These are phyloP conservation scores for Bassia scoparia DNA, from an alignment of 148 eudicot genomes.

Conservation along the genomic window DNA sequence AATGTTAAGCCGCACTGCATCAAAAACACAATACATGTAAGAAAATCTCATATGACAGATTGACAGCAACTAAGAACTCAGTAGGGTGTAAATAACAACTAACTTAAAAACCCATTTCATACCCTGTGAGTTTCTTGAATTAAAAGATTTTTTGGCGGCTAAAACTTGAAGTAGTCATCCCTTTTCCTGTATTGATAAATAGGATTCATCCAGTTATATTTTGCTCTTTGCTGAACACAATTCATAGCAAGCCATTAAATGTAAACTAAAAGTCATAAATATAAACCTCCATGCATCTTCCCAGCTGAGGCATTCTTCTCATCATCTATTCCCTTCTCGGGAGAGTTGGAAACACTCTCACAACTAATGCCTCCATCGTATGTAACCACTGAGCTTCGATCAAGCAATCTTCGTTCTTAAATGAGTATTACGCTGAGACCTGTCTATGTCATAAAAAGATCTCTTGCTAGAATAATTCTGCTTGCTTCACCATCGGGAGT, in stretches of 20 bases:
- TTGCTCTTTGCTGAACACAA: constrained; percentile 2
- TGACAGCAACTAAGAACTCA: neutral
- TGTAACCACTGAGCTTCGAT: constrained; percentile 41
- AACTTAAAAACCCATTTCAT: constrained; percentile 9
- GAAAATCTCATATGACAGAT: constrained; percentile 11
- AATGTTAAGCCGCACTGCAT: constrained; percentile 88
- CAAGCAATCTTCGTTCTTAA: constrained; percentile 67
- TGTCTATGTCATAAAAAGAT: constrained; percentile 42
- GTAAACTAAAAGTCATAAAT: constrained; percentile 7
- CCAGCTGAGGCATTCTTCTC: constrained; percentile 38
- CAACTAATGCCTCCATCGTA: constrained; percentile 67
- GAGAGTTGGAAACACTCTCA: constrained; percentile 77
- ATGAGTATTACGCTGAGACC: constrained; percentile 52
- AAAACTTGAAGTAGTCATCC: constrained; percentile 39
- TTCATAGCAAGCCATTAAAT: neutral
- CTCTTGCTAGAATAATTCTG: constrained; percentile 46
- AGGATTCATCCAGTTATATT: constrained; percentile 10
- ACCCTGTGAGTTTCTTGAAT: constrained; percentile 61
- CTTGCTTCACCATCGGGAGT: constrained; percentile 46
- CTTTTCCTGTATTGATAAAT: constrained; percentile 40
- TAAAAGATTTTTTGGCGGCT: constrained; percentile 40
- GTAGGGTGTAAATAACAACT: neutral
- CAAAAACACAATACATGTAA: constrained; percentile 24
- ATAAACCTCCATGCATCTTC: constrained; percentile 49
- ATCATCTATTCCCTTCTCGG: constrained; percentile 45